A percentile compares a stretch with the other conserved stretches of the same genome.
These are phyloP conservation scores for Pulveroboletus sp. DNA, from an alignment of 768 basidiomycete species.

Conservation along the genomic window DNA sequence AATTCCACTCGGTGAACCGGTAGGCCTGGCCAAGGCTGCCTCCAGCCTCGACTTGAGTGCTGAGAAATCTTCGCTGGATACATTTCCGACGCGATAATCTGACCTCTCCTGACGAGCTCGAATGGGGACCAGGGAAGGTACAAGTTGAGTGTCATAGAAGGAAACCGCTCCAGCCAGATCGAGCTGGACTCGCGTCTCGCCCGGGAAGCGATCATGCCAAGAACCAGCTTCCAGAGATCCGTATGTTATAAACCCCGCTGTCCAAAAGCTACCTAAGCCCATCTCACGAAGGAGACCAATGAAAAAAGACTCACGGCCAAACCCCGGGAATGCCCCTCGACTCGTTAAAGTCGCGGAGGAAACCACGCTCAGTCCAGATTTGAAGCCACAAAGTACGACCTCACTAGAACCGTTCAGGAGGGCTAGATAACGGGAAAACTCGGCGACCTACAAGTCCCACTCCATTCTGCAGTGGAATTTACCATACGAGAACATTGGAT, in stretches of 20 bases:
- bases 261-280: not conserved
- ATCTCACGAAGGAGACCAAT: not conserved
- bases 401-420: not conserved
- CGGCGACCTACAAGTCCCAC: not conserved
- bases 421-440: not conserved
- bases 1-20: not conserved
- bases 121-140: not conserved
- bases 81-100: not conserved
- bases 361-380: not conserved
- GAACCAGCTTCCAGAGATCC: not conserved
- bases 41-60: no score
- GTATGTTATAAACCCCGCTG: not conserved
- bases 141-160: no score
- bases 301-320: not conserved
- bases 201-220: not conserved
- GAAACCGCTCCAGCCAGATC: not conserved
- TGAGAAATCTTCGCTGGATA: not conserved
- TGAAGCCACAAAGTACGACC: not conserved
- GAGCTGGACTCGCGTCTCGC: not conserved
- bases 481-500: not conserved
- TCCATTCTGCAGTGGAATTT: not conserved
- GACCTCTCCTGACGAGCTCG: not conserved
- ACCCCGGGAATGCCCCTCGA: not conserved
- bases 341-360: not conserved
- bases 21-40: not conserved